Evolutionary conservation across 2,329 filamentous ascomycete genomes (phyloP).

Genomic region (Cladosporium sp.): DNA sequence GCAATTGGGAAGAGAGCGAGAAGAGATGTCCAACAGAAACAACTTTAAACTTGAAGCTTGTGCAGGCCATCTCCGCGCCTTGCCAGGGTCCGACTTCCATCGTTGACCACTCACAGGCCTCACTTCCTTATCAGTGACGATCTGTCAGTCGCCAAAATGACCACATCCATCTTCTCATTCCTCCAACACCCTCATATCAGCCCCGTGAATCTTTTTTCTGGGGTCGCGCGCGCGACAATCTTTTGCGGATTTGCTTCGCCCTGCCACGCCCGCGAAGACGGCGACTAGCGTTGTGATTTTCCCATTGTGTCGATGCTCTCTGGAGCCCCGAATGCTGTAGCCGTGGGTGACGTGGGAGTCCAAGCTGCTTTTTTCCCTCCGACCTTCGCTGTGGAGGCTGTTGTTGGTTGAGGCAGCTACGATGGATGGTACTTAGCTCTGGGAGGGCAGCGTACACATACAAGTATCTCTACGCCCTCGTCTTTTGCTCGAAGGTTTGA

Average conservation of each 20-base stretch:
- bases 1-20: too few relatives aligned
- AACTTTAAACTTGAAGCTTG: neutral
- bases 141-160: constrained; percentile 4
- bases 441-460: neutral
- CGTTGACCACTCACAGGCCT: neutral
- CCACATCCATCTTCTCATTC: constrained; percentile 12
- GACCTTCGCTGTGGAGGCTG: constrained; percentile 4
- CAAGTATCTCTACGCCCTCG: constrained; percentile 2
- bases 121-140: constrained; percentile 7
- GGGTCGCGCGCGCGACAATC: too few relatives aligned
- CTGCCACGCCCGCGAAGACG: constrained; percentile 10
- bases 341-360: constrained; percentile 12
- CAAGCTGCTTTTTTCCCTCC: constrained; percentile 9
- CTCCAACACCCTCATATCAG: constrained; percentile 7
- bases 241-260: too few relatives aligned
- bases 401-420: neutral
- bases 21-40: neutral
- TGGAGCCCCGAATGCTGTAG: constrained; percentile 4
- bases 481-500: neutral
- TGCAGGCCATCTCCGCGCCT: constrained; percentile 6
- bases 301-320: neutral
- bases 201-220: neutral
- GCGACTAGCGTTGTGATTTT: constrained; percentile 1
- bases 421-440: constrained; percentile 1
- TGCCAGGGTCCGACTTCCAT: neutral